phyloP scores from a whole-genome alignment of 2,329 filamentous ascomycete genomes.

The Aspergillus piperis region DNA sequence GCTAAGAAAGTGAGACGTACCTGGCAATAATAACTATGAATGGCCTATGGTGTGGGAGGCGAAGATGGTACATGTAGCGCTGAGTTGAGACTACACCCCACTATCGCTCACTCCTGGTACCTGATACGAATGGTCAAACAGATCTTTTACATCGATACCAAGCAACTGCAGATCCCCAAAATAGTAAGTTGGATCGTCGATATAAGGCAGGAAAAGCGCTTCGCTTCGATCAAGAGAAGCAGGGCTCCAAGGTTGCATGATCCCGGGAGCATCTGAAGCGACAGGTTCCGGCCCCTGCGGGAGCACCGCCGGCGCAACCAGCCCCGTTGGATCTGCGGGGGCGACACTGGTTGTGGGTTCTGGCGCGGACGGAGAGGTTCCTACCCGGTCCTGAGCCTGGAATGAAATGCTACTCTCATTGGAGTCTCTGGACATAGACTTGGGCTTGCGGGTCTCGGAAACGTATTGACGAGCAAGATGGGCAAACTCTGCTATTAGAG shows the following conservation, averaged over 20 bases:
- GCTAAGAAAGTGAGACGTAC: no score
- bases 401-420: neutral
- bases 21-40: no score
- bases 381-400: neutral
- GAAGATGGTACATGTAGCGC: no score
- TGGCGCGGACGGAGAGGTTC: neutral
- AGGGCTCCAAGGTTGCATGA: neutral
- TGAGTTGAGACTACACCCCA: neutral
- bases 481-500: conserved; percentile 45
- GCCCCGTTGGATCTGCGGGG: neutral
- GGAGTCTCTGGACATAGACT: neutral
- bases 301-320: neutral
- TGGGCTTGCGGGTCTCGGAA: conserved; percentile 7
- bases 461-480: conserved; percentile 40
- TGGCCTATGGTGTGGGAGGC: no score
- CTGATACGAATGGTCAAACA: neutral
- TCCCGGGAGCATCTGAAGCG: neutral
- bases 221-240: neutral
- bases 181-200: neutral
- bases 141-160: neutral
- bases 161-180: neutral
- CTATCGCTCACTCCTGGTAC: neutral
- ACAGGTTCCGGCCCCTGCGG: neutral
- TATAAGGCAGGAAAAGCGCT: neutral
- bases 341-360: no score